Evolutionary conservation across 1,139 yeast species (phyloP).

Genomic region (Taphrina pruni): DNA sequence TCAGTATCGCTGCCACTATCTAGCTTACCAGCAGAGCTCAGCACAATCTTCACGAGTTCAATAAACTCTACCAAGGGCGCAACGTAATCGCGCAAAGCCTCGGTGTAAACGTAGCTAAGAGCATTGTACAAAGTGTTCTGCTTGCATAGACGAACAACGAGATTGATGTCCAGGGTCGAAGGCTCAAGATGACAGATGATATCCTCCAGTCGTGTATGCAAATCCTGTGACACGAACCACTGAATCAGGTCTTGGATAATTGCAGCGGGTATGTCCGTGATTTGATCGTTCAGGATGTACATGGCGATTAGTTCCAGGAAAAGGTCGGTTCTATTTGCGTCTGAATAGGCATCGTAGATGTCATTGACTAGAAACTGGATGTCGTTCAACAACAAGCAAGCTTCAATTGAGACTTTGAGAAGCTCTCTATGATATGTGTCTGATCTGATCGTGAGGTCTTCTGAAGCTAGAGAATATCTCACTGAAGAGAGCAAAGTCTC

Average conservation of each 20-base stretch:
- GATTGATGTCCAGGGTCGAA: slow-evolving; percentile 71
- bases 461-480: slow-evolving; percentile 13
- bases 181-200: slow-evolving; percentile 71
- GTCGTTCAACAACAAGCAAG: slow-evolving; percentile 54
- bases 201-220: slow-evolving; percentile 64
- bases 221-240: slow-evolving; percentile 55
- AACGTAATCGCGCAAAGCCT: slow-evolving; percentile 66
- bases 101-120: slow-evolving; percentile 70
- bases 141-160: slow-evolving; percentile 66
- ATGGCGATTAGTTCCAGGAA: slow-evolving; percentile 63
- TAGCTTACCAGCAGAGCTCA: slow-evolving; percentile 39
- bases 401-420: slow-evolving; percentile 52
- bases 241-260: slow-evolving; percentile 66
- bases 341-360: slow-evolving; percentile 59
- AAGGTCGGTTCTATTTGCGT: slow-evolving; percentile 49
- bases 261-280: slow-evolving; percentile 63
- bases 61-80: slow-evolving; percentile 71
- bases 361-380: slow-evolving; percentile 59
- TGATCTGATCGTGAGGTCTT: slow-evolving; percentile 15
- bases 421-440: slow-evolving; percentile 14
- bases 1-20: neutral
- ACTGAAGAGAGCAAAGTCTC: slow-evolving; percentile 56
- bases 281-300: slow-evolving; percentile 58
- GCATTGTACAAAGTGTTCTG: slow-evolving; percentile 64
- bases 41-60: slow-evolving; percentile 41